Percentiles rank a stretch among this genome's conserved stretches.
Evolutionary conservation across 2,329 filamentous ascomycete genomes (phyloP).

Genomic region (Botryotinia narcissicola): DNA sequence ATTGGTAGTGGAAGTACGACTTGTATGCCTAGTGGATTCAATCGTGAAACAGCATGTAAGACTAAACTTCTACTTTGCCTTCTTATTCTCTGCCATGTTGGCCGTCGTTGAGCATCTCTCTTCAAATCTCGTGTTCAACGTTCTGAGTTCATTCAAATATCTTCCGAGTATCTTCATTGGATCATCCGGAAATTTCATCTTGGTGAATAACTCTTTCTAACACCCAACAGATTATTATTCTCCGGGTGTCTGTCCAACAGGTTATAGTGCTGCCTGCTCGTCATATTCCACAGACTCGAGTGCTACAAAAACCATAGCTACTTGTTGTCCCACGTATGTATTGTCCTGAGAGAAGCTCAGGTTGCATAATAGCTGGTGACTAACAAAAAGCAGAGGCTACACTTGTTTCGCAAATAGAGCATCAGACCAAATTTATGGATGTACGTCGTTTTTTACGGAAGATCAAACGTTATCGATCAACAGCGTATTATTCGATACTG

Average conservation of each 20-base stretch:
- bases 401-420: constrained; percentile 8
- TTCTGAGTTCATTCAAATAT: background rate
- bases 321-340: constrained; percentile 17
- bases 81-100: too few relatives aligned
- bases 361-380: background rate
- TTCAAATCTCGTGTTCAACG: background rate
- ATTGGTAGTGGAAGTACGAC: constrained; percentile 2
- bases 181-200: background rate
- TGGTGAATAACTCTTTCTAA: background rate
- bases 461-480: background rate
- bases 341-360: background rate
- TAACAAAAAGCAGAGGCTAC: constrained; percentile 6
- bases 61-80: background rate
- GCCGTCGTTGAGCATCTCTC: background rate
- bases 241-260: constrained; percentile 6
- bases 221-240: constrained; percentile 10
- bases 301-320: constrained; percentile 8
- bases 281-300: constrained; percentile 1
- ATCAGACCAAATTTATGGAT: constrained; percentile 9
- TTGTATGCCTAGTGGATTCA: constrained; percentile 12
- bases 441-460: constrained; percentile 1
- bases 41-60: constrained; percentile 14
- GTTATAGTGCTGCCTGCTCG: constrained; percentile 11
- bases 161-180: too few relatives aligned
- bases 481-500: constrained; percentile 7